Evolutionary conservation across 768 basidiomycete species (phyloP), one percentile per base, ranked within the genome.

Genomic region (Russula emetica): DNA sequence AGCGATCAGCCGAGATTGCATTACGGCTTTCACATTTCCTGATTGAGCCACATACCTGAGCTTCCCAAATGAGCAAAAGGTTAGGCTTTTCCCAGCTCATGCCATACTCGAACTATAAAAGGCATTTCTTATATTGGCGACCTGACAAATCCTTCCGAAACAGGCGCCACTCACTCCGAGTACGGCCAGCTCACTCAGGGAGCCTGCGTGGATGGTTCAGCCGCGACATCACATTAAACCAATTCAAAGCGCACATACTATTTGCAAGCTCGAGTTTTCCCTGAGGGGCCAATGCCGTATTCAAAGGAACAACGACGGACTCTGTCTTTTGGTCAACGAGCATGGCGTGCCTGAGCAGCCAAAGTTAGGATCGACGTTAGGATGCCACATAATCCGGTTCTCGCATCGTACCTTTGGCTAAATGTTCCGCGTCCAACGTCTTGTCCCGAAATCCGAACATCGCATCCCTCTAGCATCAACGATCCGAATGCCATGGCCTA

Each of bases 381-480:
- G 22, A 24, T 22, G n/a, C n/a, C 52, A 28, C 52, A 28, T 5
- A 22, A 42, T 50, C 36, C 16, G 42, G 16, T 28, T 52, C 6
- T 3, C 60, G 24, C 40, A 28, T 64, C 75, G 18, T 52, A 82
- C 82, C 88, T 78, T 57, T 92, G 90, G 67, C 89, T 92, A 75
- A 94, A 93, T 13, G 92, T 94, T 2, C 94, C 94, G 44, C 94
- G 74, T 0, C 94, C 94, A 0, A 94, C 92, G 71, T 96, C 94
- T 73, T 97, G 94, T 8, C 94, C 94, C 2, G 92, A 94, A 36
- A 97, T 91, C 18, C 94, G 83, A 10, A 97, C 81, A 70, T 95
- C 89, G 66, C 79, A 84, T 1, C 92, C 92, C 58, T 92, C 88
- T 2, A 83, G 75, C 85, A 96, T 83, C 38, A 96, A 78, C 1